Conservation (phyloP, 768 basidiomycete genomes). For the Lentinula edodes region DNA sequence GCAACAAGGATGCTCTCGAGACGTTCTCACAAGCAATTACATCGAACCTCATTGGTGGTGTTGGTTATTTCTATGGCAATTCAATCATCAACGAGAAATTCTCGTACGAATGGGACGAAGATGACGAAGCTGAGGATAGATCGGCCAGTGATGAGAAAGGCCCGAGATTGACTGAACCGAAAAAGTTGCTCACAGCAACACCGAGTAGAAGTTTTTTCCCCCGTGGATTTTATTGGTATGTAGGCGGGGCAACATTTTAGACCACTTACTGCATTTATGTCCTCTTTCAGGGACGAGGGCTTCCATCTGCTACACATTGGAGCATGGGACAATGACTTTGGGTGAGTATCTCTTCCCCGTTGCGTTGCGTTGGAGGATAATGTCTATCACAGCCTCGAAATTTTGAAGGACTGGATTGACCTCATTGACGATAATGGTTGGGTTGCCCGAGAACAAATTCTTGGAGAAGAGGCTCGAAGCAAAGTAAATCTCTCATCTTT, state of each 20-base stretch:
- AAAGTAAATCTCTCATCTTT: constrained; percentile 36
- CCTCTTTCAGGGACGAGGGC: constrained; percentile 78
- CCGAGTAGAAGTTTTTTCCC: constrained; percentile 98
- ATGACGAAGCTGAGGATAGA: constrained; percentile 34
- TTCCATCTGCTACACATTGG: constrained; percentile 93
- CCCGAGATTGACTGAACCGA: constrained; percentile 69
- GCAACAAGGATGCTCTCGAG: constrained; percentile 42
- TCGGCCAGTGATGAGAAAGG: constrained; percentile 38
- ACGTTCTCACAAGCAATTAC: constrained; percentile 86
- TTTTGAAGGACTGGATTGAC: constrained; percentile 84
- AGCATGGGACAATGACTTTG: constrained; percentile 88
- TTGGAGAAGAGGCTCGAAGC: constrained; percentile 95
- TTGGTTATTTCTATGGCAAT: constrained; percentile 92
- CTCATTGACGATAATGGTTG: constrained; percentile 93
- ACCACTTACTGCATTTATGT: background rate
- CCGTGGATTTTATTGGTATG: constrained; percentile 91
- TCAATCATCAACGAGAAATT: constrained; percentile 84
- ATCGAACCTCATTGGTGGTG: constrained; percentile 86
- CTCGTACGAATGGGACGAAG: constrained; percentile 88
- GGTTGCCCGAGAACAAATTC: constrained; percentile 94
- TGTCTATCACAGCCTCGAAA: constrained; percentile 59
- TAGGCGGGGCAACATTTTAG: background rate
- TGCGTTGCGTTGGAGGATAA: background rate
- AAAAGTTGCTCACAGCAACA: constrained; percentile 80
- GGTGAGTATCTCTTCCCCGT: constrained; percentile 26